Evolutionary conservation across 805 yeast genomes (phyloP).

Genomic region (Candida verbasci): DNA sequence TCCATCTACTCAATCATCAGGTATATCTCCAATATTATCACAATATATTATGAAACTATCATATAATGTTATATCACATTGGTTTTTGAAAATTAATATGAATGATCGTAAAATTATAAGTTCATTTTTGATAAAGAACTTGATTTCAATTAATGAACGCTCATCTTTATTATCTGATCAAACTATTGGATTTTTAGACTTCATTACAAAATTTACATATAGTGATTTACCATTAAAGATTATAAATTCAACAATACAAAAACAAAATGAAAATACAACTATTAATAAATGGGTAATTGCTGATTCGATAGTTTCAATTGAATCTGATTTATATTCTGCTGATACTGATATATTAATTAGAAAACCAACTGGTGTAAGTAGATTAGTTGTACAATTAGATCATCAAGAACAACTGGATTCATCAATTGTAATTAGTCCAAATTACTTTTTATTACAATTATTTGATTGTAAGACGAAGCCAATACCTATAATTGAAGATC

Average conservation of each 20-base stretch:
- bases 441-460: conserved; percentile 49
- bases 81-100: conserved; percentile 65
- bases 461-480: conserved; percentile 43
- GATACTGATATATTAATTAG: conserved; percentile 48
- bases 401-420: conserved; percentile 11
- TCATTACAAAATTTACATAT: conserved; percentile 62
- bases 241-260: conserved; percentile 15
- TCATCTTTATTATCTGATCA: conserved; percentile 39
- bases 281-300: conserved; percentile 59
- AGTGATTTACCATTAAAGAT: conserved; percentile 56
- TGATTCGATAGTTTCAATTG: conserved; percentile 50
- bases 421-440: conserved; percentile 23
- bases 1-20: conserved; percentile 48
- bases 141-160: conserved; percentile 31
- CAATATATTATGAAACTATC: conserved; percentile 62
- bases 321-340: conserved; percentile 50
- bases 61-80: conserved; percentile 60
- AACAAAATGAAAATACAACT: conserved; percentile 8
- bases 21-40: conserved; percentile 44
- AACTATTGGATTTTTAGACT: conserved; percentile 61
- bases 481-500: conserved; percentile 47
- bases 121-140: conserved; percentile 57
- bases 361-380: conserved; percentile 62
- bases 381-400: conserved; percentile 42
- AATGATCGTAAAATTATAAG: conserved; percentile 56